phyloP scores from a whole-genome alignment of 495 filamentous ascomycete genomes.

The Aspergillus cavernicola region DNA sequence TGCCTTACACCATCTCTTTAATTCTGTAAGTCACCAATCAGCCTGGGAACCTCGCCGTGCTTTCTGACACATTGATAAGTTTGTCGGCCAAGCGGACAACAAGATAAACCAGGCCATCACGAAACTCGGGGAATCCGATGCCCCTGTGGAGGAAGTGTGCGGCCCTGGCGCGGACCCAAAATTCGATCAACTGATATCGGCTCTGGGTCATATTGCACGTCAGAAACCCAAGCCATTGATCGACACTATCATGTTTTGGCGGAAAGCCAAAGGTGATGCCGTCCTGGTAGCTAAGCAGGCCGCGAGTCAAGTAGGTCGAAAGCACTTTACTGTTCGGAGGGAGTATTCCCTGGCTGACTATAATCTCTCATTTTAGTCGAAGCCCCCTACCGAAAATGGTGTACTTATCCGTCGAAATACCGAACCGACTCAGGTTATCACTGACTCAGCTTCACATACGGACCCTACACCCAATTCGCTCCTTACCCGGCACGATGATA shows the following conservation, averaged over 20 bases:
- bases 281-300: conserved; percentile 59
- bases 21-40: conserved; percentile 57
- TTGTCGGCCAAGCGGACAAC: conserved; percentile 79
- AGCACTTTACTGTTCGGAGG: background rate
- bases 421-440: conserved; percentile 42
- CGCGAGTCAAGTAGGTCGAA: conserved; percentile 55
- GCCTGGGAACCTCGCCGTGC: too few relatives aligned
- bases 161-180: conserved; percentile 80
- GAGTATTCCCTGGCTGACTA: background rate
- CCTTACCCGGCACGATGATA: conserved; percentile 60
- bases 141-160: conserved; percentile 81
- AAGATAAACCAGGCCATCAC: conserved; percentile 85
- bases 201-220: conserved; percentile 87
- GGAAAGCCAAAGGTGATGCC: conserved; percentile 89
- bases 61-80: conserved; percentile 32
- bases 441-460: conserved; percentile 23
- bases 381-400: conserved; percentile 32
- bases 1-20: conserved; percentile 93
- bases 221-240: conserved; percentile 94
- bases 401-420: conserved; percentile 50
- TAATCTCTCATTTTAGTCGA: conserved; percentile 22
- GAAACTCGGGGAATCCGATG: conserved; percentile 67
- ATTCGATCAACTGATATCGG: conserved; percentile 95
- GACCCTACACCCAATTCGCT: conserved; percentile 32
- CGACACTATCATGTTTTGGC: conserved; percentile 95